Conservation (phyloP, 164 flowering plant species). For the Euptelea pleiosperma region DNA sequence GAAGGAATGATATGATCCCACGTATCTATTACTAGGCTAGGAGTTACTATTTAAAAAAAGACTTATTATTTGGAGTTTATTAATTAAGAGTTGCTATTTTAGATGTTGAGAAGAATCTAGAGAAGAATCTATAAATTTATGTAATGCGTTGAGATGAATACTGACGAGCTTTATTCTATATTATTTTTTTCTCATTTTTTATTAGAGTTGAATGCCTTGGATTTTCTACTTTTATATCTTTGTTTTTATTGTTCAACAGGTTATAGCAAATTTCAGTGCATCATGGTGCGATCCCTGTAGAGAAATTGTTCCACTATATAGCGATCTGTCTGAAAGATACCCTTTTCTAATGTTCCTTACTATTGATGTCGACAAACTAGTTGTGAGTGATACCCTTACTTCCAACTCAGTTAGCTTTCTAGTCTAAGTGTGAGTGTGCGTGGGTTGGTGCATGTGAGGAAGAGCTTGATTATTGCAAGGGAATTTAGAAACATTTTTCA, state of each 20-base stretch:
- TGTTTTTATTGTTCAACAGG: slow-evolving; percentile 38
- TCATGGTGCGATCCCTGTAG: slow-evolving; percentile 96
- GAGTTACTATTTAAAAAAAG: no score
- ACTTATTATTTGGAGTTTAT: no score
- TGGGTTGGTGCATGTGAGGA: background rate
- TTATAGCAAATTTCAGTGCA: slow-evolving; percentile 85
- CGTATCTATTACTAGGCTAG: no score
- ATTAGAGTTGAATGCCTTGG: background rate
- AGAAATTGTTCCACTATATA: slow-evolving; percentile 56
- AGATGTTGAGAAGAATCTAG: no score
- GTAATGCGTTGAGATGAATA: no score
- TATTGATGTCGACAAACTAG: slow-evolving; percentile 79
- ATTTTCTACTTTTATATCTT: background rate
- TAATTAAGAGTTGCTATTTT: no score
- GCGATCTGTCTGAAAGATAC: slow-evolving; percentile 64
- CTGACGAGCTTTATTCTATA: no score
- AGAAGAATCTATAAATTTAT: no score
- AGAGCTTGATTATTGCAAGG: background rate
- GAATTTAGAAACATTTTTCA: no score
- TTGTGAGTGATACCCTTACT: slow-evolving; percentile 43
- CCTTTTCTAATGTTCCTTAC: slow-evolving; percentile 56
- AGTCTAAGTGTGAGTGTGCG: background rate
- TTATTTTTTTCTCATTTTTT: background rate
- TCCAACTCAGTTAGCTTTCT: background rate
- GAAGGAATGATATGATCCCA: no score